Conservation (phyloP, 345 rosid species). For the Passiflora organensis region DNA sequence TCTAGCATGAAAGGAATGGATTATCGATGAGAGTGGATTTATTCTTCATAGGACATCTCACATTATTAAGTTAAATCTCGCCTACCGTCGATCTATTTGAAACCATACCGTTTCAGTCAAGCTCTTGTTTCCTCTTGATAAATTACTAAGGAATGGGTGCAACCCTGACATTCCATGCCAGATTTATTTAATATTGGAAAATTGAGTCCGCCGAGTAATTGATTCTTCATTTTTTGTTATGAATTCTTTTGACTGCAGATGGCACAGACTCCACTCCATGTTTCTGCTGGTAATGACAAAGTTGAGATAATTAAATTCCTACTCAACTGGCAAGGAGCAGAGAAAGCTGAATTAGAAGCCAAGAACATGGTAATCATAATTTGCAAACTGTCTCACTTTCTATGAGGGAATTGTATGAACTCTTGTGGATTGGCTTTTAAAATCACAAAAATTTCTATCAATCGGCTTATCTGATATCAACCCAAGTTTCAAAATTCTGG, state of each 20-base stretch:
- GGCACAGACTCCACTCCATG: constrained; percentile 96
- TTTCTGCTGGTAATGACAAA: constrained; percentile 76
- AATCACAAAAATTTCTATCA: constrained; percentile 5
- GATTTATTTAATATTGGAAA: no score
- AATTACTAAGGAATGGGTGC: no score
- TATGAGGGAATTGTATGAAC: background rate
- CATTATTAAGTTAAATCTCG: no score
- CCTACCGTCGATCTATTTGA: no score
- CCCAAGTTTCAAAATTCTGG: constrained; percentile 10
- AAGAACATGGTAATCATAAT: constrained; percentile 56
- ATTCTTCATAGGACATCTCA: no score
- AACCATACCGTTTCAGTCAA: no score
- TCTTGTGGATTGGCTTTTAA: background rate
- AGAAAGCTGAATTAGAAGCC: constrained; percentile 78
- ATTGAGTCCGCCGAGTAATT: background rate
- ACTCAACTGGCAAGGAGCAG: constrained; percentile 66
- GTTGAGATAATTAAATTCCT: constrained; percentile 67
- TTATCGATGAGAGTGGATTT: no score
- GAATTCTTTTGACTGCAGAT: constrained; percentile 51
- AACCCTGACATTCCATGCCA: no score
- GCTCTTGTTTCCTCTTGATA: no score
- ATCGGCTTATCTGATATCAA: constrained; percentile 7
- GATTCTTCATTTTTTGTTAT: constrained; percentile 1
- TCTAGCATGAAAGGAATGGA: constrained; percentile 6
- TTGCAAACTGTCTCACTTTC: background rate